Conservation (phyloP, 352 stramenopile species). For the Phytophthora pinifolia region DNA sequence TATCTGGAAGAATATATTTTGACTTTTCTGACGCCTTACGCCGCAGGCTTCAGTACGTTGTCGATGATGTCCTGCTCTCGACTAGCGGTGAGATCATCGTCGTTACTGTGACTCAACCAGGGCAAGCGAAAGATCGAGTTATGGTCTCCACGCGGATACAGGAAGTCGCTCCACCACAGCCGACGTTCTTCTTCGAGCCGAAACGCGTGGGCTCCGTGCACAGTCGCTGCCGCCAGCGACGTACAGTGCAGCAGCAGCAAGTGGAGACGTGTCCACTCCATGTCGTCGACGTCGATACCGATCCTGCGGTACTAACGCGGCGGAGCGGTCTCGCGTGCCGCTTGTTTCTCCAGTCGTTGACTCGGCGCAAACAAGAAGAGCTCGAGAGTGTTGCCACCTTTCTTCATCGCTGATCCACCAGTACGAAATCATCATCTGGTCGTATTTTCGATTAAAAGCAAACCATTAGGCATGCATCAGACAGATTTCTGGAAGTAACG, state of each 20-base stretch:
- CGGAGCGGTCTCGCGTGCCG: slow-evolving; percentile 4
- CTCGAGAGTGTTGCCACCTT: no score
- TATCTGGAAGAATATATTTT: slow-evolving; percentile 22
- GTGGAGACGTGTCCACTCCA: slow-evolving; percentile 5
- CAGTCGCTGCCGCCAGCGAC: no score
- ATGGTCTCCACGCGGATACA: slow-evolving; percentile 12
- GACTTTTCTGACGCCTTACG: slow-evolving; percentile 17
- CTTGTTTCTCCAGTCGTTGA: slow-evolving; percentile 7
- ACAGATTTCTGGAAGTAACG: no score
- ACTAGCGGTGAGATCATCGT: background rate
- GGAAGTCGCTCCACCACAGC: slow-evolving; percentile 18
- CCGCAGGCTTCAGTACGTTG: background rate
- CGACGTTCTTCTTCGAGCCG: background rate
- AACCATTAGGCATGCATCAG: no score
- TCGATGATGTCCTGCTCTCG: background rate
- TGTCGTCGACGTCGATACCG: slow-evolving; percentile 1
- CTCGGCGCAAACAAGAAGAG: no score
- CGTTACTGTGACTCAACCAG: background rate
- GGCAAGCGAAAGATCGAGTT: slow-evolving; percentile 8
- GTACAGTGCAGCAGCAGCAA: background rate
- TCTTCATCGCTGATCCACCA: no score
- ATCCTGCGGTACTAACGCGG: background rate
- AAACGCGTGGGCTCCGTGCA: background rate
- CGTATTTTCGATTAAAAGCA: no score
- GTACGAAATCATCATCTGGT: no score